Evolutionary conservation across 495 filamentous ascomycete genomes (phyloP), one percentile per base, ranked within the genome.

Genomic region (Rhypophila decipiens): DNA sequence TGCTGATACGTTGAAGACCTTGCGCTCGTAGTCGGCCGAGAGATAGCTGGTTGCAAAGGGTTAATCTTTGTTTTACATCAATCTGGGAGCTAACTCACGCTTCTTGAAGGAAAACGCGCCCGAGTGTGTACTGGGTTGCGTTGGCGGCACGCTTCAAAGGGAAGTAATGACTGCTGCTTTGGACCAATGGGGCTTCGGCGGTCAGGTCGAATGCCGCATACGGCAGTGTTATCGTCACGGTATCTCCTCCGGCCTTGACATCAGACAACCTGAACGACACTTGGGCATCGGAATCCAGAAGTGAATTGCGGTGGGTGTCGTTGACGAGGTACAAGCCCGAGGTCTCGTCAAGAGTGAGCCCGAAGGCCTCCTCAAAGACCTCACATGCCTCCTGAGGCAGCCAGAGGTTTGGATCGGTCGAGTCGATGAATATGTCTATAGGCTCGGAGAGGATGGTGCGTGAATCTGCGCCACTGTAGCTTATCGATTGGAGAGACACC

Each of bases 71-170:
- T n/a, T n/a, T n/a, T n/a, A n/a, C n/a, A n/a, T n/a, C n/a, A n/a
- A 24, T 17, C 27, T 46, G 42, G 40, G 27, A 12, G 24, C n/a
- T 46, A 11, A 40, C 60, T 42, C 23, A 65, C 59, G 77, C 70
- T 66, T 80, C 78, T 56, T 82, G 78, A 13, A 81, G 57, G 44
- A 82, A 81, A 11, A 69, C 68, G 21, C 77, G 62, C 4, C 78
- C 78, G 2, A 82, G 64, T 0, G 71, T 76, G 55, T 76, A 80
- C 48, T 80, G 77, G 0, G 60, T 66, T 11, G 68, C 60, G 49
- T 79, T 73, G 21, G 57, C 58, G 11, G 71, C 74, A 20, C 72
- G 59, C 39, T 68, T 68, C 11, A 82, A 57, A 1, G 78, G 77
- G 45, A 81, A 82, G 49, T 80, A 82, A 22, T 55, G 55, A 4